phyloP scores from a whole-genome alignment of 2,329 filamentous ascomycete genomes.

The Emmonsiellopsis sp. region DNA sequence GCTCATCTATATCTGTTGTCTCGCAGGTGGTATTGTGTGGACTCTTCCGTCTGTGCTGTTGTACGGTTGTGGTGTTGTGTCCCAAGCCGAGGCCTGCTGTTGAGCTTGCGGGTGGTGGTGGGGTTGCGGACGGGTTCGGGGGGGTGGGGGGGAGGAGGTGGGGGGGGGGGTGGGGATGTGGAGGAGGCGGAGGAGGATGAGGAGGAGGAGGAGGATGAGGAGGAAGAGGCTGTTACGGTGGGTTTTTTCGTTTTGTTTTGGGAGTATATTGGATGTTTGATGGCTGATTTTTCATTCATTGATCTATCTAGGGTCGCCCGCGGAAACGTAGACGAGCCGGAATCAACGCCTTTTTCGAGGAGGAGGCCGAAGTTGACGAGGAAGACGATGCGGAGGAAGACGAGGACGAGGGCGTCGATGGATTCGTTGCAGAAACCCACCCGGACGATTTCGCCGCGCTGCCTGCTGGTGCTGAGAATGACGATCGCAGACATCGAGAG shows the following conservation, averaged over 20 bases:
- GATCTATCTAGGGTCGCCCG: constrained; percentile 49
- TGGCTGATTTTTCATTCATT: constrained; percentile 12
- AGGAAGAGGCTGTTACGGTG: constrained; percentile 50
- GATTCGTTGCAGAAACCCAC: constrained; percentile 81
- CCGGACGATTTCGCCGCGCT: constrained; percentile 77
- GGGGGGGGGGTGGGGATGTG: constrained; percentile 36
- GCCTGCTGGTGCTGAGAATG: constrained; percentile 64
- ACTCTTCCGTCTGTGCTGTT: no score
- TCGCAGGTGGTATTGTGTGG: no score
- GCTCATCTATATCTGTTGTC: no score
- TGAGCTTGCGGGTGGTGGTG: no score
- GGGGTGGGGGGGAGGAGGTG: no score
- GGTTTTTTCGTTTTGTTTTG: constrained; percentile 11
- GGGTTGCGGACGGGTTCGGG: no score
- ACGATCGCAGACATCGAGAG: constrained; percentile 87
- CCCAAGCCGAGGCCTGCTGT: no score
- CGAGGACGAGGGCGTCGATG: constrained; percentile 77
- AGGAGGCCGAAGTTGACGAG: constrained; percentile 94
- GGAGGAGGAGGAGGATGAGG: constrained; percentile 18
- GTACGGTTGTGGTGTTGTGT: no score
- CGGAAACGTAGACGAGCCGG: constrained; percentile 68
- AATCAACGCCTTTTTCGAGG: constrained; percentile 86
- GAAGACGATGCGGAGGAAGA: constrained; percentile 81
- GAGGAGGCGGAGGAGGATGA: constrained; percentile 29
- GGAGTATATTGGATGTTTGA: constrained; percentile 11